Percentiles rank a stretch among this genome's conserved stretches.
Conservation (phyloP, 192 early-diverging fungal genomes). For the Linnemannia schmuckeri region DNA sequence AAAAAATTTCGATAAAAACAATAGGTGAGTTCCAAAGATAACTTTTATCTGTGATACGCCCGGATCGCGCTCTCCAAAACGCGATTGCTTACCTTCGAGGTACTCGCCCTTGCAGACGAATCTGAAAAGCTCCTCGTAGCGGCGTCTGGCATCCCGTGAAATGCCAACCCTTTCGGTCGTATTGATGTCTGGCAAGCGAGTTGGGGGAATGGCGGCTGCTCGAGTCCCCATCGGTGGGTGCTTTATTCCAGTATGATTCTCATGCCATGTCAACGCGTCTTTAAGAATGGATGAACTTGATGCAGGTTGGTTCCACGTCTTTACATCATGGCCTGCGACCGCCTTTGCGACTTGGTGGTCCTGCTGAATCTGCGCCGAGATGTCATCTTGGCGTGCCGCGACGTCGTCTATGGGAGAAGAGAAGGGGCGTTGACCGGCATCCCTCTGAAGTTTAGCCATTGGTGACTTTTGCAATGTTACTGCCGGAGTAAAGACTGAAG, state of each 20-base stretch:
- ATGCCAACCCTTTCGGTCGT: constrained; percentile 27
- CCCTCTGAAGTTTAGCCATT: constrained; percentile 2
- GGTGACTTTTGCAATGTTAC: constrained; percentile 5
- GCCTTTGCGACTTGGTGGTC: not conserved
- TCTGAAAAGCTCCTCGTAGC: constrained; percentile 53
- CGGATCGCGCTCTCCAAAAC: no score
- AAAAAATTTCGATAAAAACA: not conserved
- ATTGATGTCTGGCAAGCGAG: constrained; percentile 12
- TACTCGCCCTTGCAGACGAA: constrained; percentile 23
- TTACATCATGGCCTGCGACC: not conserved
- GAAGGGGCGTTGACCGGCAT: constrained; percentile 1
- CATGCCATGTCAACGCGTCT: not conserved
- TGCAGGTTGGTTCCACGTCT: not conserved
- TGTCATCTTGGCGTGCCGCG: not conserved
- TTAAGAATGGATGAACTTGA: no score
- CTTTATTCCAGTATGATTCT: not conserved
- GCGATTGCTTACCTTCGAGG: constrained; percentile 46
- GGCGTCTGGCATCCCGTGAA: constrained; percentile 31
- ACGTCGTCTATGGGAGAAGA: not conserved
- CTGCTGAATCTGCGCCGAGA: not conserved
- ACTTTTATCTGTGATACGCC: not conserved
- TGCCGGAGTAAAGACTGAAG: not conserved
- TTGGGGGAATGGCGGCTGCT: constrained; percentile 18
- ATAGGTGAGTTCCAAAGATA: not conserved
- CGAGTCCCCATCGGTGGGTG: not conserved